phyloP scores from a whole-genome alignment of 2,329 filamentous ascomycete genomes.

The Penicillium thymicola region DNA sequence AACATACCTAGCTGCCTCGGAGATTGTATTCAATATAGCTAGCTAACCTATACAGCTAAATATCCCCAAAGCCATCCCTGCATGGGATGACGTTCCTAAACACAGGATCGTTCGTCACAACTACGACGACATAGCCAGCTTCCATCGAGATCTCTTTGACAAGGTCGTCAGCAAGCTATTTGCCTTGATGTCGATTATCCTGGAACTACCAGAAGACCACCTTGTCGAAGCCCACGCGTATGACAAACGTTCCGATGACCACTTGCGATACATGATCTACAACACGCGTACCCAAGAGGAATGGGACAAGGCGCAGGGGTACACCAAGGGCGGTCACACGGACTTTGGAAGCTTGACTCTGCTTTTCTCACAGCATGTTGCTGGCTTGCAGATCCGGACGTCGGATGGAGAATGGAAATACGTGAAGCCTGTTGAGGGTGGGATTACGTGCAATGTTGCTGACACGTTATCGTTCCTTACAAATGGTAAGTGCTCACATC shows the following conservation, averaged over 20 bases:
- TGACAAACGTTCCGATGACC: conserved; percentile 55
- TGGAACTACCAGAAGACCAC: conserved; percentile 58
- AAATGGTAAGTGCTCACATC: conserved; percentile 33
- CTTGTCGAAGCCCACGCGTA: conserved; percentile 56
- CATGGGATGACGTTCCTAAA: conserved; percentile 26
- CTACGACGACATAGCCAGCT: conserved; percentile 55
- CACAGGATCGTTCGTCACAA: conserved; percentile 48
- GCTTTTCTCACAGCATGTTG: conserved; percentile 57
- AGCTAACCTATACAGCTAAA: conserved; percentile 24
- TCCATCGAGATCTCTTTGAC: conserved; percentile 51
- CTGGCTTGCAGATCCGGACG: conserved; percentile 54
- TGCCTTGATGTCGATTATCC: conserved; percentile 57
- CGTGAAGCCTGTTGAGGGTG: conserved; percentile 49
- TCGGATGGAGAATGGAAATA: conserved; percentile 49
- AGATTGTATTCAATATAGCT: background rate
- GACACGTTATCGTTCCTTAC: conserved; percentile 51
- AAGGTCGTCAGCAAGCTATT: conserved; percentile 56
- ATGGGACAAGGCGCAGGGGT: conserved; percentile 43
- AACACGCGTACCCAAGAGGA: conserved; percentile 49
- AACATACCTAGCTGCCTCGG: accelerated
- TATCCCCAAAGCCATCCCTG: conserved; percentile 30
- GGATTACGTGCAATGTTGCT: conserved; percentile 51
- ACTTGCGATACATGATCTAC: conserved; percentile 62
- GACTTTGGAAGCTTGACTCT: conserved; percentile 57
- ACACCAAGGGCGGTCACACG: conserved; percentile 53